These are phyloP conservation scores for Aureobasidium lini DNA, from an alignment of 2,329 filamentous ascomycete species.

Conservation along the genomic window DNA sequence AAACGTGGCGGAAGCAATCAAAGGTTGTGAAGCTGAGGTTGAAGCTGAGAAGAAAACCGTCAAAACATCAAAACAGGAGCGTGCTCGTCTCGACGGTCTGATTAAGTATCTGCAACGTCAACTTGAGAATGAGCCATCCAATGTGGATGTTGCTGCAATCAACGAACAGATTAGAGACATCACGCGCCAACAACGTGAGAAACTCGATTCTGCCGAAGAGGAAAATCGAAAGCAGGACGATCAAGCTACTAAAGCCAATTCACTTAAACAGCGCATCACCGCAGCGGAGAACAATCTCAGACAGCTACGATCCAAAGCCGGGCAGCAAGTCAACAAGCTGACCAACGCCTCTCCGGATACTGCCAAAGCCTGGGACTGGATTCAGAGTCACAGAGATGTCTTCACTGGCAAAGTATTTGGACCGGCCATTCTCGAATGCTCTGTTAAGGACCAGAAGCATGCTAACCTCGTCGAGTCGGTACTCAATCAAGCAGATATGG, in stretches of 20 bases:
- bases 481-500: constrained; percentile 46
- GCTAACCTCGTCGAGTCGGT: constrained; percentile 53
- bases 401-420: constrained; percentile 75
- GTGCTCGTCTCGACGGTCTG: constrained; percentile 31
- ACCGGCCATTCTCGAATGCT: constrained; percentile 73
- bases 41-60: constrained; percentile 35
- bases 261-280: constrained; percentile 31
- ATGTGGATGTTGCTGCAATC: constrained; percentile 63
- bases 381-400: constrained; percentile 59
- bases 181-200: constrained; percentile 36
- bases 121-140: constrained; percentile 53
- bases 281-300: constrained; percentile 44
- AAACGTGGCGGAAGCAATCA: constrained; percentile 30
- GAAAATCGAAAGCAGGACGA: constrained; percentile 18
- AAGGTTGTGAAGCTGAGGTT: constrained; percentile 30
- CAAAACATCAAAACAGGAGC: constrained; percentile 28
- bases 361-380: constrained; percentile 69
- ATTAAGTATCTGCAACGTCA: constrained; percentile 59
- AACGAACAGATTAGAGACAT: constrained; percentile 65
- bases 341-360: constrained; percentile 54
- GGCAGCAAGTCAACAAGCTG: constrained; percentile 64
- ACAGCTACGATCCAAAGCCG: constrained; percentile 64
- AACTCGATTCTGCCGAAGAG: constrained; percentile 37
- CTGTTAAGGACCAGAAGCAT: constrained; percentile 64
- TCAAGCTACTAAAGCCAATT: constrained; percentile 25